These are phyloP conservation scores for Calycina herbarum DNA, from an alignment of 2,329 filamentous ascomycete species.

Conservation along the genomic window DNA sequence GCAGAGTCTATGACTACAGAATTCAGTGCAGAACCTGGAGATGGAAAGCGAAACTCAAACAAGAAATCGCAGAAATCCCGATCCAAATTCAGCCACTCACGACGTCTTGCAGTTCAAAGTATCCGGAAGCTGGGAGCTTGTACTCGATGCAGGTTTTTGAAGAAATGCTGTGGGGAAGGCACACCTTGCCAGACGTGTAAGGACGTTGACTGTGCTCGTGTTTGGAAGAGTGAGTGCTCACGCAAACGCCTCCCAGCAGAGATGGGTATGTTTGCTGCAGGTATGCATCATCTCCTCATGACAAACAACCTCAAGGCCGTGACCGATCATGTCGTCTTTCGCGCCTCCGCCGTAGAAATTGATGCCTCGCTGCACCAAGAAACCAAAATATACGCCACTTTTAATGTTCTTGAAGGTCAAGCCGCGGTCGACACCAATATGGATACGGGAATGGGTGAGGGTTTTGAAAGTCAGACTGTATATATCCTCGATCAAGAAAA, in stretches of 20 bases:
- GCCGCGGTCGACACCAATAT: conserved; percentile 37
- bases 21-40: conserved; percentile 38
- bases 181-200: conserved; percentile 63
- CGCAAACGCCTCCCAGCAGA: conserved; percentile 62
- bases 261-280: conserved; percentile 63
- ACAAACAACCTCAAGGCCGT: conserved; percentile 58
- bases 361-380: conserved; percentile 60
- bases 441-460: conserved; percentile 37
- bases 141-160: conserved; percentile 63
- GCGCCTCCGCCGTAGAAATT: conserved; percentile 46
- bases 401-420: conserved; percentile 34
- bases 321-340: conserved; percentile 51
- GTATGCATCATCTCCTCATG: conserved; percentile 62
- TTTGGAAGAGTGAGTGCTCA: conserved; percentile 66
- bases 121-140: conserved; percentile 66
- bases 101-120: conserved; percentile 65
- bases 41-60: conserved; percentile 29
- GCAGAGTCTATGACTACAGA: conserved; percentile 30
- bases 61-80: conserved; percentile 47
- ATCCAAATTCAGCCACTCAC: conserved; percentile 55
- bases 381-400: conserved; percentile 38
- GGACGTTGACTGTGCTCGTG: conserved; percentile 61
- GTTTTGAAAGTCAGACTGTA: conserved; percentile 33
- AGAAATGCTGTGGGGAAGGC: conserved; percentile 66
- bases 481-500: conserved; percentile 62